These are phyloP conservation scores for Ascochyta clinopodiicola DNA, from an alignment of 2,329 filamentous ascomycete species.

Conservation along the genomic window DNA sequence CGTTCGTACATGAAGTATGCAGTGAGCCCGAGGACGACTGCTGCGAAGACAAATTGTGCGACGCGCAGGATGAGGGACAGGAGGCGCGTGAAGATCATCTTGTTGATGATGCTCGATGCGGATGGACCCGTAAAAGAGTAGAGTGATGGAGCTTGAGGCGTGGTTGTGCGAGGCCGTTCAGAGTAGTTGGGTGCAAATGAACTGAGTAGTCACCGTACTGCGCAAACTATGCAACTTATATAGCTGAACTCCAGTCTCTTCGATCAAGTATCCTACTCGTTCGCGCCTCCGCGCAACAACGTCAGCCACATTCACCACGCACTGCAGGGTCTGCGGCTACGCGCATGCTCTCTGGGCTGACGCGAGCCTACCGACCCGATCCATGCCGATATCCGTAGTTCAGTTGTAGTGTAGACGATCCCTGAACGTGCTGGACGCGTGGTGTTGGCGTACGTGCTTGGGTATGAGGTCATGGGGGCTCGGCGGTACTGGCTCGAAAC, in stretches of 20 bases:
- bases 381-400: slow-evolving; percentile 11
- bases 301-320: slow-evolving; percentile 14
- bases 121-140: background rate
- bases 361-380: slow-evolving; percentile 2
- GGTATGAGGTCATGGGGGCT: slow-evolving; percentile 17
- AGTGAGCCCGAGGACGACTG: slow-evolving; percentile 56
- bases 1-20: slow-evolving; percentile 32
- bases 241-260: background rate
- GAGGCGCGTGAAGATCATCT: slow-evolving; percentile 53
- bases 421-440: slow-evolving; percentile 6
- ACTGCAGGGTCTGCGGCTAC: slow-evolving; percentile 1
- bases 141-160: background rate
- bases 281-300: slow-evolving; percentile 2
- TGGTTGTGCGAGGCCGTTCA: background rate
- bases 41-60: slow-evolving; percentile 72
- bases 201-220: background rate
- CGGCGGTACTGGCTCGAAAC: background rate
- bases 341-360: slow-evolving; percentile 9
- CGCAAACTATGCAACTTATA: background rate
- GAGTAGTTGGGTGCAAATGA: background rate
- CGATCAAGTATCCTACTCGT: background rate
- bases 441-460: slow-evolving; percentile 10
- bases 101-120: slow-evolving; percentile 7
- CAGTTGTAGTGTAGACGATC: background rate
- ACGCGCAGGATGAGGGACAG: slow-evolving; percentile 65